These are phyloP conservation scores for Candida jianshihensis DNA, from an alignment of 805 yeast genomes.

Conservation along the genomic window DNA sequence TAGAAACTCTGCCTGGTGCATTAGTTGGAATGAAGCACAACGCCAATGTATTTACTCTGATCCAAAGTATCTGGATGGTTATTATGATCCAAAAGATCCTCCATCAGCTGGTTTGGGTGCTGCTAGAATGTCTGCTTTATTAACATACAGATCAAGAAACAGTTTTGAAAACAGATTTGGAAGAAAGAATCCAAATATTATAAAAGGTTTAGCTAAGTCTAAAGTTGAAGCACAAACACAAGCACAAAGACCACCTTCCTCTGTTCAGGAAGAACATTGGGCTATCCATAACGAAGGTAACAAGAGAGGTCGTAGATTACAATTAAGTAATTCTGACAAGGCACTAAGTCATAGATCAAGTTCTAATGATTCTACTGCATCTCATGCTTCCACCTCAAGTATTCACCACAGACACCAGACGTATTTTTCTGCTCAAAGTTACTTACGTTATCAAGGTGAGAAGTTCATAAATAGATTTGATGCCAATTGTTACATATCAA, in stretches of 20 bases:
- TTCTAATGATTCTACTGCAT: constrained; percentile 26
- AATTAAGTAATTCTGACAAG: constrained; percentile 2
- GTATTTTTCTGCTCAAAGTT: constrained; percentile 91
- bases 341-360: constrained; percentile 15
- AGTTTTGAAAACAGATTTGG: constrained; percentile 90
- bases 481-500: constrained; percentile 93
- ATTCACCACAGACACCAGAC: constrained; percentile 31
- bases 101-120: constrained; percentile 88
- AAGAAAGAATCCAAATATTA: constrained; percentile 56
- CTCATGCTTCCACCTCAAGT: constrained; percentile 20
- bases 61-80: constrained; percentile 89
- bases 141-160: constrained; percentile 88
- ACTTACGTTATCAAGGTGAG: constrained; percentile 87
- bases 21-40: constrained; percentile 98
- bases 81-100: constrained; percentile 68
- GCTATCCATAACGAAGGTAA: constrained; percentile 86
- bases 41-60: constrained; percentile 94
- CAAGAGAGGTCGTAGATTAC: constrained; percentile 22
- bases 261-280: constrained; percentile 67
- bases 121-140: constrained; percentile 93
- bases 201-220: constrained; percentile 7
- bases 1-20: constrained; percentile 96
- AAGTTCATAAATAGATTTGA: constrained; percentile 88
- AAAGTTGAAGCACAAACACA: neutral
- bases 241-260: constrained; percentile 32